phyloP scores from a whole-genome alignment of 345 rosid genomes.

The Nasturtium officinale region DNA sequence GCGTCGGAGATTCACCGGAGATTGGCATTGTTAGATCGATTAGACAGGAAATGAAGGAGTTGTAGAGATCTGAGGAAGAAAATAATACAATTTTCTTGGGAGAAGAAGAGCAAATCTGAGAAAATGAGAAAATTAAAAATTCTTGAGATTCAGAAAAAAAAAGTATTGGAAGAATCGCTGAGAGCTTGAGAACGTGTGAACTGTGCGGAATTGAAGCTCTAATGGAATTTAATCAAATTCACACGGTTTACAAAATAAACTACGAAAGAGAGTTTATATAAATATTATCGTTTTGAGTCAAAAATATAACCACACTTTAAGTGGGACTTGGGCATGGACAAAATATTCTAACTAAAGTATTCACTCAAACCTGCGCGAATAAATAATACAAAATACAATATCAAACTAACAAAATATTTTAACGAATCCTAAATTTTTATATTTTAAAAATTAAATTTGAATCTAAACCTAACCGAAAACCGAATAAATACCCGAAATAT shows the following conservation, averaged over 20 bases:
- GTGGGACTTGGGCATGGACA: too few relatives aligned
- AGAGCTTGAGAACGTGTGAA: neutral
- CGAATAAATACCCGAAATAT: too few relatives aligned
- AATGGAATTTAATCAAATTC: neutral
- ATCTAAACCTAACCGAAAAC: too few relatives aligned
- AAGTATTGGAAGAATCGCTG: neutral
- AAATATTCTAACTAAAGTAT: too few relatives aligned
- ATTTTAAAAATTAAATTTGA: too few relatives aligned
- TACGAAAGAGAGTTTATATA: too few relatives aligned
- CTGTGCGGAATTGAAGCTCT: neutral
- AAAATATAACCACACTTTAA: too few relatives aligned
- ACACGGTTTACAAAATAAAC: neutral
- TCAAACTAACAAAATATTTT: too few relatives aligned
- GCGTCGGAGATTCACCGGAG: conserved; percentile 19
- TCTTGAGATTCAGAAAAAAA: neutral
- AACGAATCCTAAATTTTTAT: too few relatives aligned
- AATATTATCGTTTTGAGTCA: too few relatives aligned
- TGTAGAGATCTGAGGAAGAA: neutral
- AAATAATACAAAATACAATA: too few relatives aligned
- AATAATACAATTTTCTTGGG: neutral
- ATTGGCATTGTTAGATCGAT: conserved; percentile 23
- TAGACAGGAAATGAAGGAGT: neutral
- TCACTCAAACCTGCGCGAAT: too few relatives aligned
- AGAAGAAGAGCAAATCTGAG: neutral
- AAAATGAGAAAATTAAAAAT: neutral